These are phyloP conservation scores for Nidularia pulvinata DNA, from an alignment of 768 basidiomycete genomes.

Conservation along the genomic window DNA sequence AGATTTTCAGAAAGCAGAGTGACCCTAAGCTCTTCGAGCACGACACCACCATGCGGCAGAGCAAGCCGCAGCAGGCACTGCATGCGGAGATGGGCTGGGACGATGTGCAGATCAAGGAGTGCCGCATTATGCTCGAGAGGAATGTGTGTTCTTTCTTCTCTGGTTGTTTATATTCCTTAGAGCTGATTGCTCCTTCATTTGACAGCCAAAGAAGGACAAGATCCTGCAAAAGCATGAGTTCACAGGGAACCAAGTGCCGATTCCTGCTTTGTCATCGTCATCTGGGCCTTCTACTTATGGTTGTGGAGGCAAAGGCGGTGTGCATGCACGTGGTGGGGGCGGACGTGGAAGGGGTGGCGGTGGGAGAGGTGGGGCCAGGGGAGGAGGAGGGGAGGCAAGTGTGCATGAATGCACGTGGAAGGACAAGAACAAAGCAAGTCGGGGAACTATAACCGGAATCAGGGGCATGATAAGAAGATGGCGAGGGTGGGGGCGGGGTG, in stretches of 20 bases:
- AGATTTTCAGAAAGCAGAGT: too few relatives aligned
- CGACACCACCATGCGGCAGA: slow-evolving; percentile 69
- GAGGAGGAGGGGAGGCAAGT: slow-evolving; percentile 31
- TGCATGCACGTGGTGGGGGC: slow-evolving; percentile 37
- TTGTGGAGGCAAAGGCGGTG: too few relatives aligned
- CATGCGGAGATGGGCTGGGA: slow-evolving; percentile 72
- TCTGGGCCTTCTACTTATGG: slow-evolving; percentile 13
- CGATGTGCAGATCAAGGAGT: slow-evolving; percentile 91
- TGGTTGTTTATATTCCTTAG: background rate
- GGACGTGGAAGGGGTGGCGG: slow-evolving; percentile 36
- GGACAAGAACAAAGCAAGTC: slow-evolving; percentile 75
- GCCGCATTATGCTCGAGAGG: slow-evolving; percentile 87
- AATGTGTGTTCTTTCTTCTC: slow-evolving; percentile 55
- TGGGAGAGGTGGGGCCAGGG: slow-evolving; percentile 31
- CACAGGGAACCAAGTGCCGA: slow-evolving; percentile 51
- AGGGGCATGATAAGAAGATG: slow-evolving; percentile 93
- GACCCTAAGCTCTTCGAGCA: slow-evolving; percentile 79
- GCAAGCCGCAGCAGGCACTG: slow-evolving; percentile 66
- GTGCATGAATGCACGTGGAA: slow-evolving; percentile 69
- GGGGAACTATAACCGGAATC: slow-evolving; percentile 76
- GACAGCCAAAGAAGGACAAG: slow-evolving; percentile 72
- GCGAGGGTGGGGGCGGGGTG: slow-evolving; percentile 62
- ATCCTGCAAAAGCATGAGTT: slow-evolving; percentile 80
- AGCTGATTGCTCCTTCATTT: background rate
- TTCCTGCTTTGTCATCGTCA: slow-evolving; percentile 2